Base-by-base conservation (phyloP, 2,329 filamentous ascomycete species). In the Chalaropsis ovoidea region DNA sequence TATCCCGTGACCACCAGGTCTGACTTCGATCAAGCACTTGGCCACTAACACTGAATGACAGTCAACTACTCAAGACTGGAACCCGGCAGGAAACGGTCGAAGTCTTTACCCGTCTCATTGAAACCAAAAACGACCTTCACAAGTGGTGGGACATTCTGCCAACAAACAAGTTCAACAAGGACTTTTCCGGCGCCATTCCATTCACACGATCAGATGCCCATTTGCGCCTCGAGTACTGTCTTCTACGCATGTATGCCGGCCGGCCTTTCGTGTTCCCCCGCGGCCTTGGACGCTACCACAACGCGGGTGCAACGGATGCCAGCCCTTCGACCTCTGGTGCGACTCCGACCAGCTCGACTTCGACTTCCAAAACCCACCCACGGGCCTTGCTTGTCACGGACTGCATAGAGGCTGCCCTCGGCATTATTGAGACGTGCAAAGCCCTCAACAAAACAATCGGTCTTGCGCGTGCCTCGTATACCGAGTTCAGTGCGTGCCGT, bases 401-500 rank as follows among this genome's bases (percentile, higher is more conserved):
- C 67, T 82, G 80, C 65, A 78, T 82, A 10, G 77, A 81, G 65
- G 80, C 80, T 1, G 80, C 81, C 1, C 71, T 81, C 35, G 76
- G 78, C 65, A 77, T 81, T 11, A 75, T 82, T 19, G 77, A 80
- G 54, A 75, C 81, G 3, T 81, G 80, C 68, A 77, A 77, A 49
- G 72, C 78, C 3, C 75, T 82, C 3, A 76, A 78, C 47, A 77
- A 77, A 56, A 78, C 77, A n/a, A 77, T 78, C 15, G 81, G 80
- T 17, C 78, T 82, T 63, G 80, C 81, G 5, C 77, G 80, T 39
- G 79, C 80, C 2, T 81, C 80, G 0, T 82, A 82, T 69, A 81
- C 80, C 2, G 81, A 83, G 68, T 82, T 82, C 70, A 81, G 79
- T 70, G 79, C 80, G 2, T 82, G 80, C 62, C 79, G 81, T 52